Conservation (phyloP, 805 yeast genomes). For the Teunomyces barrocoloradensis region DNA sequence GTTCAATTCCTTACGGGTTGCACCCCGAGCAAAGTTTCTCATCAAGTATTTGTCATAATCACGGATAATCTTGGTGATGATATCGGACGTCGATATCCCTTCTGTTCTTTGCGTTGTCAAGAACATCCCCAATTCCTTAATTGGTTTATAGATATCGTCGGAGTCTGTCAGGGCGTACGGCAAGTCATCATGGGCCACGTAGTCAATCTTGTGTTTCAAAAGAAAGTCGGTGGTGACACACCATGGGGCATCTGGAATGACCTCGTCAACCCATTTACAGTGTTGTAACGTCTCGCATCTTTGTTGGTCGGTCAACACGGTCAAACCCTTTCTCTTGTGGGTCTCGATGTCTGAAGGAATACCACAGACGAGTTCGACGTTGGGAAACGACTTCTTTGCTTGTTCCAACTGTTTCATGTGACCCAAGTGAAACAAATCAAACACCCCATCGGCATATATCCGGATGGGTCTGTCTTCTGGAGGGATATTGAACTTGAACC, state of each 20-base stretch:
- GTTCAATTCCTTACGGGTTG: conserved; percentile 91
- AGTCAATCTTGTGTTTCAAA: conserved; percentile 78
- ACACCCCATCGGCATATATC: conserved; percentile 97
- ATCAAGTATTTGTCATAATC: conserved; percentile 95
- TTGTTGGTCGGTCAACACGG: conserved; percentile 85
- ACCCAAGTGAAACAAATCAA: conserved; percentile 93
- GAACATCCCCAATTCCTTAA: conserved; percentile 87
- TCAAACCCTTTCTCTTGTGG: conserved; percentile 88
- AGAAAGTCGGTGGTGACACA: conserved; percentile 81
- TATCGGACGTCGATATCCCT: conserved; percentile 93
- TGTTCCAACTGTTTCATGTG: conserved; percentile 98
- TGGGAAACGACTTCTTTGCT: conserved; percentile 87
- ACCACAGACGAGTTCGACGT: conserved; percentile 84
- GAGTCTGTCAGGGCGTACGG: conserved; percentile 89
- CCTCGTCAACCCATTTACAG: conserved; percentile 98
- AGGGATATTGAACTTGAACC: conserved; percentile 76
- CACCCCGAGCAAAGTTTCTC: conserved; percentile 98
- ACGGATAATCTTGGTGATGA: conserved; percentile 89
- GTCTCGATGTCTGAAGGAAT: conserved; percentile 88
- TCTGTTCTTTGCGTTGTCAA: conserved; percentile 94
- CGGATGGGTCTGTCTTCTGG: conserved; percentile 84
- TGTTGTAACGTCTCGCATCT: conserved; percentile 89
- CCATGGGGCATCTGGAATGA: conserved; percentile 95
- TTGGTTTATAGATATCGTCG: conserved; percentile 91
- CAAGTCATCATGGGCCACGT: conserved; percentile 95